These are phyloP conservation scores for Eucalyptus microcorys DNA, from an alignment of 345 rosid species.

Conservation along the genomic window DNA sequence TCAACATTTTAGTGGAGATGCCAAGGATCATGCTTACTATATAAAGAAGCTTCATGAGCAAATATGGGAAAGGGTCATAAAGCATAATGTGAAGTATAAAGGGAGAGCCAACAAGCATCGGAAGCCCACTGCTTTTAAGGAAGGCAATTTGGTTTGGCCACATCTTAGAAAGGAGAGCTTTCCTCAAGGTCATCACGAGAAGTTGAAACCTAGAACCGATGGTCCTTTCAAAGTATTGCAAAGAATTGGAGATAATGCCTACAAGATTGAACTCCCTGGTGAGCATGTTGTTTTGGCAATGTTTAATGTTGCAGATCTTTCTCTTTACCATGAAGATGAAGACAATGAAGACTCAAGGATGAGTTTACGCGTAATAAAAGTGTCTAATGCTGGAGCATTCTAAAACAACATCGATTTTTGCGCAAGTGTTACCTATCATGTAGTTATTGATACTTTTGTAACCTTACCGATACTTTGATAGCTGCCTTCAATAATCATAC, in stretches of 20 bases:
- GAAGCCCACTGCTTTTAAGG: background rate
- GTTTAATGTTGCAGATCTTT: background rate
- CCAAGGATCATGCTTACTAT: background rate
- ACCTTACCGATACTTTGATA: too few relatives aligned
- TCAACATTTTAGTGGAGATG: background rate
- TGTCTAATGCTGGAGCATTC: accelerated
- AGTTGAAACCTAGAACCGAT: background rate
- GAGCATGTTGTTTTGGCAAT: background rate
- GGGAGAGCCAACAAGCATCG: background rate
- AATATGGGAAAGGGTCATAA: background rate
- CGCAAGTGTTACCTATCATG: accelerated
- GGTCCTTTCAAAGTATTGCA: background rate
- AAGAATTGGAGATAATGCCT: background rate
- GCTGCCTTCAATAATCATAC: background rate
- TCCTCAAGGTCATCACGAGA: background rate
- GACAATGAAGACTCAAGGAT: background rate
- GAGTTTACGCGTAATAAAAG: accelerated
- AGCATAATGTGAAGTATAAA: background rate
- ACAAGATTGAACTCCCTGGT: background rate
- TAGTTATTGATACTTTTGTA: background rate
- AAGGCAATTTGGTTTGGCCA: background rate
- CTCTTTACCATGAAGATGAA: background rate
- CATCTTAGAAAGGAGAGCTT: background rate
- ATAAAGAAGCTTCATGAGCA: background rate
- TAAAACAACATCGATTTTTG: background rate